Percentiles rank a stretch among this genome's conserved stretches.
Conservation (phyloP, 2,329 filamentous ascomycete genomes). For the Penicillium sp. region DNA sequence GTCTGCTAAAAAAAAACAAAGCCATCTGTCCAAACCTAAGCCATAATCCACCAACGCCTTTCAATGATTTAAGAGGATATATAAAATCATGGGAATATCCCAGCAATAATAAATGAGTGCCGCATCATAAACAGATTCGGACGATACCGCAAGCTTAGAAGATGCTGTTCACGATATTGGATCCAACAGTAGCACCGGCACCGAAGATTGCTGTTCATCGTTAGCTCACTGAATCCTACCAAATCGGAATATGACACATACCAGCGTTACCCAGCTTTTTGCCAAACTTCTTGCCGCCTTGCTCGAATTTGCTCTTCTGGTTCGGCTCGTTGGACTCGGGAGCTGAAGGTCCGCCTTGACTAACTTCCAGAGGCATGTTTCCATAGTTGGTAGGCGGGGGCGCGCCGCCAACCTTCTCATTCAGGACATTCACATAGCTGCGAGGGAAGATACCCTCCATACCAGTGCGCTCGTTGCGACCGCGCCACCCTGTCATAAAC, state of each 20-base stretch:
- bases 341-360: constrained; percentile 52
- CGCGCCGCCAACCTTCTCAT: constrained; percentile 56
- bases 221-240: constrained; percentile 18
- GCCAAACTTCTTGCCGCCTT: constrained; percentile 90
- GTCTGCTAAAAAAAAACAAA: neutral
- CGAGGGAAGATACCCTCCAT: constrained; percentile 93
- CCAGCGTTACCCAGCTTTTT: constrained; percentile 82
- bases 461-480: constrained; percentile 77
- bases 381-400: constrained; percentile 46
- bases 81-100: neutral
- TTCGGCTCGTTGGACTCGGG: constrained; percentile 42
- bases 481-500: constrained; percentile 64
- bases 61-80: constrained; percentile 23
- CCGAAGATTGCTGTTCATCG: constrained; percentile 71
- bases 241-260: constrained; percentile 27
- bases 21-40: neutral
- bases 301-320: constrained; percentile 62
- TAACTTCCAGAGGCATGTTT: constrained; percentile 74
- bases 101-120: neutral
- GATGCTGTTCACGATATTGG: constrained; percentile 86
- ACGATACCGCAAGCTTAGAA: constrained; percentile 57
- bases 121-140: neutral
- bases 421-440: constrained; percentile 74
- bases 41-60: constrained; percentile 34
- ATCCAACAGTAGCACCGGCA: constrained; percentile 85